A percentile compares a stretch with the other conserved stretches of the same genome.
Evolutionary conservation across 805 yeast genomes (phyloP).

Genomic region (Myxozyma nipponensis): DNA sequence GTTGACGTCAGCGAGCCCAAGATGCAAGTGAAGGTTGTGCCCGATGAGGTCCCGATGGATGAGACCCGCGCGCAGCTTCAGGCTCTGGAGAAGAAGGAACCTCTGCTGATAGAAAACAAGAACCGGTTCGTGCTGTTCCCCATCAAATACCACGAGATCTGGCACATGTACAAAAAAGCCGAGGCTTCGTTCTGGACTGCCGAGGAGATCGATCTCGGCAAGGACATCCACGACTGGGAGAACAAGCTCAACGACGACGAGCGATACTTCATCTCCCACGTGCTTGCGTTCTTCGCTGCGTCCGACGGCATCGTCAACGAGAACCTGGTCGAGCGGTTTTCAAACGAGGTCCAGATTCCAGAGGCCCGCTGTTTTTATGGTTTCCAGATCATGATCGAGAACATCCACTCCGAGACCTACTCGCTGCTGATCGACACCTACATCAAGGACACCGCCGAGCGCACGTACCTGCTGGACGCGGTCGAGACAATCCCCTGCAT

Average conservation of each 20-base stretch:
- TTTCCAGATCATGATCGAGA: conserved; percentile 99
- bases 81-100: conserved; percentile 81
- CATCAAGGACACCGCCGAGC: conserved; percentile 92
- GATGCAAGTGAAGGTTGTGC: conserved; percentile 1
- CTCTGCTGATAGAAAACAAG: conserved; percentile 77
- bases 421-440: conserved; percentile 91
- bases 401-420: conserved; percentile 96
- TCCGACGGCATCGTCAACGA: conserved; percentile 98
- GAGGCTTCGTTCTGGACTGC: conserved; percentile 99
- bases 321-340: conserved; percentile 93
- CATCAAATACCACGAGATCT: conserved; percentile 91
- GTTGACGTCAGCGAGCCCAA: conserved; percentile 4
- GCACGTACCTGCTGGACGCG: conserved; percentile 87
- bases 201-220: conserved; percentile 93
- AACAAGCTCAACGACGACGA: conserved; percentile 83
- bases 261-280: conserved; percentile 86
- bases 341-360: conserved; percentile 94
- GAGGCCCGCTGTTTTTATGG: conserved; percentile 99
- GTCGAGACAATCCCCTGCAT: conserved; percentile 95
- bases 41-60: conserved; percentile 5
- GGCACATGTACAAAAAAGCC: conserved; percentile 98
- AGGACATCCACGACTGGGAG: conserved; percentile 92
- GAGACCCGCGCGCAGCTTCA: conserved; percentile 45
- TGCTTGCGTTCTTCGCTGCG: conserved; percentile 96
- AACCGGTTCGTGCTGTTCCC: conserved; percentile 92